Conservation (phyloP, 2,329 filamentous ascomycete species). For the Sclerotinia spermophila region DNA sequence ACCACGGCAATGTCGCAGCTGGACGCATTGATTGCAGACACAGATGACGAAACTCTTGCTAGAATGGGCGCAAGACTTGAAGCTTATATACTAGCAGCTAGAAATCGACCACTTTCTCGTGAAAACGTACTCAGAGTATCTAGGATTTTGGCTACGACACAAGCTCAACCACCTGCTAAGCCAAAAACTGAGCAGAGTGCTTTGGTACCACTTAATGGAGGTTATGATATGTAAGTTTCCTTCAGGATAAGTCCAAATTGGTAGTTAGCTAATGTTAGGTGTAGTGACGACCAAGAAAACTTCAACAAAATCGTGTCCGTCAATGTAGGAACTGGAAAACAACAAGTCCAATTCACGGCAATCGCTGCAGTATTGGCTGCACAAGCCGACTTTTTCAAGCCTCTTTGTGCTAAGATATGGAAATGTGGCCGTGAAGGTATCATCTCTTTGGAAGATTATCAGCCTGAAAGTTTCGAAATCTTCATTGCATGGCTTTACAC, state of each 20-base stretch:
- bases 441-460: background rate
- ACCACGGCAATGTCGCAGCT: background rate
- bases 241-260: too few relatives aligned
- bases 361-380: background rate
- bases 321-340: background rate
- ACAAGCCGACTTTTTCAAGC: background rate
- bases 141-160: background rate
- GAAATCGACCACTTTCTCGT: background rate
- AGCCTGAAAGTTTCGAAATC: background rate
- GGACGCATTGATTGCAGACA: background rate
- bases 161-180: background rate
- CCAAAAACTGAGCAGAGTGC: background rate
- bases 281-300: background rate
- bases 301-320: background rate
- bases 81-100: background rate
- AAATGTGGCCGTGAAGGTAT: background rate
- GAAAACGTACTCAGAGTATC: background rate
- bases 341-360: background rate
- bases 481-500: conserved; percentile 5
- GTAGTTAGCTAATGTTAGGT: background rate
- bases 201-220: background rate
- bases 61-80: background rate
- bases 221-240: background rate
- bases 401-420: background rate
- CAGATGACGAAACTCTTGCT: background rate